Conservation (phyloP, 2,329 filamentous ascomycete species). For the Sporothrix curviconia region DNA sequence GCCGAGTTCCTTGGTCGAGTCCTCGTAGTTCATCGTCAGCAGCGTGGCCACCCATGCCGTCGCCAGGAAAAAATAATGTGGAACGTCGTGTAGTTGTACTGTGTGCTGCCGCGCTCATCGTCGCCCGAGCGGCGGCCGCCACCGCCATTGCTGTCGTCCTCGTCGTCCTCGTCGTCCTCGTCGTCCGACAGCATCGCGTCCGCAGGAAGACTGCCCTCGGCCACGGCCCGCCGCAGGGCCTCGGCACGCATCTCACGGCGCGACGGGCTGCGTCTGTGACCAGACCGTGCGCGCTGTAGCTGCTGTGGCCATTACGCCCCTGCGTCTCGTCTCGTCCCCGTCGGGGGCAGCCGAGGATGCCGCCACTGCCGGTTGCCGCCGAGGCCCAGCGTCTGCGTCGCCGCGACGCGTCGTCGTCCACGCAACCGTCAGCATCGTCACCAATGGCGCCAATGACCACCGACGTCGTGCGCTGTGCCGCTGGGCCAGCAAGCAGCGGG, state of each 20-base stretch:
- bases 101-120: conserved; percentile 80
- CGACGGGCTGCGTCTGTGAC: conserved; percentile 78
- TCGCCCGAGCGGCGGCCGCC: conserved; percentile 63
- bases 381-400: conserved; percentile 78
- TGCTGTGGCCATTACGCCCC: conserved; percentile 1
- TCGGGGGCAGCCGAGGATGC: conserved; percentile 59
- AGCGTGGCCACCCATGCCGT: conserved; percentile 94
- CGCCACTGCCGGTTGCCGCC: conserved; percentile 53
- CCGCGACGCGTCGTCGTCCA: conserved; percentile 96
- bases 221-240: conserved; percentile 83
- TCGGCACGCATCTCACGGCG: conserved; percentile 90
- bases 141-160: conserved; percentile 58
- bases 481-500: conserved; percentile 74
- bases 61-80: conserved; percentile 97
- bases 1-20: conserved; percentile 53
- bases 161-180: conserved; percentile 57
- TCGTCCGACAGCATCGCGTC: conserved; percentile 76
- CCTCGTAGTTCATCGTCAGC: conserved; percentile 66
- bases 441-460: conserved; percentile 87
- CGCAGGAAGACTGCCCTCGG: conserved; percentile 84
- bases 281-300: conserved; percentile 55
- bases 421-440: conserved; percentile 93
- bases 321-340: conserved; percentile 54
- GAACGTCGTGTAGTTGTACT: conserved; percentile 95
- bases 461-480: conserved; percentile 83